A percentile compares a stretch with the other conserved stretches of the same genome.
Conservation (phyloP, 495 filamentous ascomycete species). For the Hamigera avellanea region DNA sequence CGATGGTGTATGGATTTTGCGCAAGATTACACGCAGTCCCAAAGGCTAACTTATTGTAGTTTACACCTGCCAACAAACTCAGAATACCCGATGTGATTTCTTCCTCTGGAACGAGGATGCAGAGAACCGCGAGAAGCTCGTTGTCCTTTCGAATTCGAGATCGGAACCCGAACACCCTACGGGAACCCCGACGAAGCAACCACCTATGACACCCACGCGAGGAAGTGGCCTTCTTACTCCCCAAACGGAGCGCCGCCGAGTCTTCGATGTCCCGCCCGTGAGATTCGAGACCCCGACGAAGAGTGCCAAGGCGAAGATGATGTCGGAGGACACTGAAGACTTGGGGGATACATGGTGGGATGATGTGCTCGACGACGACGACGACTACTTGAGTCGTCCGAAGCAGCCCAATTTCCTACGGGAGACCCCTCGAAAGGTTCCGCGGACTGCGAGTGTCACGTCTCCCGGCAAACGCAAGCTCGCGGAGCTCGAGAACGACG, state of each 20-base stretch:
- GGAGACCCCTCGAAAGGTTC: conserved; percentile 35
- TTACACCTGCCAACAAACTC: conserved; percentile 50
- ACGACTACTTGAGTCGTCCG: conserved; percentile 11
- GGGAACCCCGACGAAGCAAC: conserved; percentile 11
- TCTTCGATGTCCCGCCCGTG: not conserved
- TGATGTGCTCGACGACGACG: conserved; percentile 25
- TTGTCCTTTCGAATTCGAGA: conserved; percentile 39
- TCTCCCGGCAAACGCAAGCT: conserved; percentile 24
- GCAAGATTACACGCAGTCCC: not conserved
- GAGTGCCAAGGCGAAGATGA: conserved; percentile 16
- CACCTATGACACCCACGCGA: no score
- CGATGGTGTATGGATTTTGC: conserved; percentile 32
- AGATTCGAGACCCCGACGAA: not conserved
- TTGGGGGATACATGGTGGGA: conserved; percentile 40
- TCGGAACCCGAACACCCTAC: conserved; percentile 20
- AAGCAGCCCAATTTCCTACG: conserved; percentile 16
- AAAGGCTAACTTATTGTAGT: conserved; percentile 22
- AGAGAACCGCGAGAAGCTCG: conserved; percentile 37
- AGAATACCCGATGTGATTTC: conserved; percentile 47
- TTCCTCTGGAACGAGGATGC: conserved; percentile 64
- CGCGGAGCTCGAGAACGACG: no score
- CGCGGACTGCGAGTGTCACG: conserved; percentile 28
- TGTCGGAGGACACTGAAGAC: conserved; percentile 31
- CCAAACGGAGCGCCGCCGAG: not conserved
- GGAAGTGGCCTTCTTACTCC: conserved; percentile 4